Conservation (phyloP, 1,284 basidiomycete species). For the Salmacisia buchloeana region DNA sequence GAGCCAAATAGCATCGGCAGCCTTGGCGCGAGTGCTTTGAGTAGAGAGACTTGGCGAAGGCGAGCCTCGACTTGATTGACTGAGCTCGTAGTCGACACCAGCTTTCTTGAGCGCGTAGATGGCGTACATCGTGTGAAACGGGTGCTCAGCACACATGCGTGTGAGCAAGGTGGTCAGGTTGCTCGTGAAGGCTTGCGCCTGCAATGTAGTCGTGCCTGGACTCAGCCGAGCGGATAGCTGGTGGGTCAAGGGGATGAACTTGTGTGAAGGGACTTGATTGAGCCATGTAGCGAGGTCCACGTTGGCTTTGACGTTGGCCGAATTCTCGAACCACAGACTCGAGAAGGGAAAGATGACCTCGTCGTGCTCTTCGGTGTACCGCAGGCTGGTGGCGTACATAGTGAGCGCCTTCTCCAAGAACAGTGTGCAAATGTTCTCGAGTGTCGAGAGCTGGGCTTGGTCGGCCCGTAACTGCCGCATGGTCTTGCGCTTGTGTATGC, state of each 20-base stretch:
- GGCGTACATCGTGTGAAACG: conserved; percentile 88
- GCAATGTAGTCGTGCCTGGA: conserved; percentile 48
- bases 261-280: conserved; percentile 70
- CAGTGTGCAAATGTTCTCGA: conserved; percentile 44
- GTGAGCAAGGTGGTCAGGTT: conserved; percentile 65
- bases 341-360: conserved; percentile 70
- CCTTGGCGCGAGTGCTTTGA: conserved; percentile 56
- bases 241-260: conserved; percentile 82
- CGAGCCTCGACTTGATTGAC: conserved; percentile 9
- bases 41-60: conserved; percentile 14
- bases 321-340: conserved; percentile 86
- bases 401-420: conserved; percentile 71
- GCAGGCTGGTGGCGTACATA: conserved; percentile 74
- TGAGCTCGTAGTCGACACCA: conserved; percentile 20
- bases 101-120: conserved; percentile 61
- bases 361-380: conserved; percentile 66
- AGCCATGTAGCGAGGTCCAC: conserved; percentile 58
- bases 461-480: conserved; percentile 29
- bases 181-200: conserved; percentile 15
- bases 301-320: conserved; percentile 61
- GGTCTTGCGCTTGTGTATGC: conserved; percentile 22
- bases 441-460: conserved; percentile 20
- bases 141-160: conserved; percentile 80
- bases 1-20: conserved; percentile 67
- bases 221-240: conserved; percentile 79